Conservation (phyloP, 345 rosid genomes). For the Balakata baccata region DNA sequence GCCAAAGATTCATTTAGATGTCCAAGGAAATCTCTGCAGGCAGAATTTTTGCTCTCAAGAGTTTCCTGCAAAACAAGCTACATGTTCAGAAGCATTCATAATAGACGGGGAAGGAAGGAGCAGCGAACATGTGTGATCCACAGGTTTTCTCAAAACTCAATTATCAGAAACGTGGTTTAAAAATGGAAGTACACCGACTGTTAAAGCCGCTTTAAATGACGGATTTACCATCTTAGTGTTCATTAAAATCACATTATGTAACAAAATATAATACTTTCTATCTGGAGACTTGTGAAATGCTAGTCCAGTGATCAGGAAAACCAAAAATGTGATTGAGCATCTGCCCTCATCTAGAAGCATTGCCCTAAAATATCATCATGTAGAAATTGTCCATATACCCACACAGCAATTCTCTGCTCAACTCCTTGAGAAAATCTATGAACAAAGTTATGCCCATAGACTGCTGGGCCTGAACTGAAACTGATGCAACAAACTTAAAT, state of each 20-base stretch:
- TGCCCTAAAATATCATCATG: neutral
- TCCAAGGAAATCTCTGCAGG: slow-evolving; percentile 55
- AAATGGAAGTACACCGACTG: neutral
- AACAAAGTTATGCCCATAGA: neutral
- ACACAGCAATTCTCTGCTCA: neutral
- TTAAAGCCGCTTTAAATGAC: no score
- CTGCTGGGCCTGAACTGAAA: neutral
- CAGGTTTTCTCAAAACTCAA: neutral
- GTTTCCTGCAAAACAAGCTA: slow-evolving; percentile 58
- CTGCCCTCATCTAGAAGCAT: neutral
- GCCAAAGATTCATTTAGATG: slow-evolving; percentile 63
- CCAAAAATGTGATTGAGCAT: neutral
- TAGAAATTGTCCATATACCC: neutral
- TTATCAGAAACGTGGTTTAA: neutral
- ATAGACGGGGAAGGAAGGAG: neutral
- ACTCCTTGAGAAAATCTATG: neutral
- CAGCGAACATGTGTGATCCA: neutral
- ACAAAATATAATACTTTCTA: neutral
- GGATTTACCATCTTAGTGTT: neutral
- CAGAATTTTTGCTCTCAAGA: slow-evolving; percentile 59
- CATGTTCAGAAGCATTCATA: slow-evolving; percentile 3
- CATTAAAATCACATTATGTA: neutral
- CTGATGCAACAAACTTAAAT: neutral
- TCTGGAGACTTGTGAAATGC: neutral
- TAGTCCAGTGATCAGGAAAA: neutral